Base-by-base conservation (phyloP, 768 basidiomycete genomes). In the Rhodocollybia butyracea region DNA sequence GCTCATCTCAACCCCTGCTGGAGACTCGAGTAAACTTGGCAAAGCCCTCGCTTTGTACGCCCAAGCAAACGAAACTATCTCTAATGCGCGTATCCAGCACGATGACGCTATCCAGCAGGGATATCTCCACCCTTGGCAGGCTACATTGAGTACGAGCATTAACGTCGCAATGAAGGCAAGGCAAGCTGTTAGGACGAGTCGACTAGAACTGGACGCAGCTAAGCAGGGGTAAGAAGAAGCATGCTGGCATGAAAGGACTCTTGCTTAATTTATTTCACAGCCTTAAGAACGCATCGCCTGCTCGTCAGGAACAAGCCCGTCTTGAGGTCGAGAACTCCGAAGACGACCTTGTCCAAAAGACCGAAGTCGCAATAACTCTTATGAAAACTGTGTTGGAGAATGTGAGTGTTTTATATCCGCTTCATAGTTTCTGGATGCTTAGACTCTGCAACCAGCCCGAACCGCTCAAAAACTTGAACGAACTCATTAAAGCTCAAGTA, bases 331-430 rank as follows among this genome's bases (percentile, higher is more conserved):
- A 94, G 81, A 93, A 93, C 59, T 90, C 91, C 8, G 91, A 94
- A 63, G 97, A 99, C 68, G 93, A 95, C 70, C 83, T 98, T 30
- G 97, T 98, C 5, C 94, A 95, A 68, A 94, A 93, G 78, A 99
- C 97, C 22, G 97, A 99, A 70, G 89, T 95, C 29, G 96, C 95
- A 1, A 97, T 97, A 63, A 91, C 89, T 2, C 81, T 94, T 41
- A 96, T 97, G 94, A 96, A 96, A 78, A 89, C 91, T n/a, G 96
- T 98, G 15, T 80, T 99, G 36, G 96, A 98, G 64, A 98, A 98
- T 72, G 95, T 97, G 60, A 53, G 89, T 77, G 17, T n/a, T 34
- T 11, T n/a, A 7, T 11, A n/a, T n/a, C 15, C 13, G 22, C 12
- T 22, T 26, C 8, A 42, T n/a, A 31, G 47, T 56, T 11, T 22